These are phyloP conservation scores for Pseudocercospora pini-densiflorae DNA, from an alignment of 2,329 filamentous ascomycete species.

Conservation along the genomic window DNA sequence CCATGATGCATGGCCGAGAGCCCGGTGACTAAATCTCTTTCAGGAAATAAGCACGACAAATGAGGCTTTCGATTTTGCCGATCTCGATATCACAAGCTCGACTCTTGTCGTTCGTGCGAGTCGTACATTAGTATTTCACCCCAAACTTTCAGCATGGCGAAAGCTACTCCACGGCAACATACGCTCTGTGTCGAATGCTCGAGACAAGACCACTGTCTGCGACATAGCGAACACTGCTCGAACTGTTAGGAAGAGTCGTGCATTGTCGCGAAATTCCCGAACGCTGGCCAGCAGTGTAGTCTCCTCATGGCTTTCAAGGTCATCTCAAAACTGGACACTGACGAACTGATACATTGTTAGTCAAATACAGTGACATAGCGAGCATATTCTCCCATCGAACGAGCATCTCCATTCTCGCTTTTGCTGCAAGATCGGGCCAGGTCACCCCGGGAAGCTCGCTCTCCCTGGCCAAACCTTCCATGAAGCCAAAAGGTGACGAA, in stretches of 20 bases:
- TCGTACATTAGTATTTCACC: neutral
- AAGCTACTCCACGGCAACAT: too few relatives aligned
- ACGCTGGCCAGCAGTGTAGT: too few relatives aligned
- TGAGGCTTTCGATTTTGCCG: neutral
- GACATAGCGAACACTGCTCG: too few relatives aligned
- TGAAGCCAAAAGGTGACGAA: neutral
- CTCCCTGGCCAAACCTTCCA: neutral
- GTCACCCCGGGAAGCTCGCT: neutral
- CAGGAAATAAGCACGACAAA: neutral
- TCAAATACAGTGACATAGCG: too few relatives aligned
- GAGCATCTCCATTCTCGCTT: neutral
- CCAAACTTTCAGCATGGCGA: too few relatives aligned
- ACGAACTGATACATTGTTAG: neutral
- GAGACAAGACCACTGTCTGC: too few relatives aligned
- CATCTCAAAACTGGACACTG: neutral
- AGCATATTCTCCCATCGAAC: neutral
- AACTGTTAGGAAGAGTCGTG: too few relatives aligned
- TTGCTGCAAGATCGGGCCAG: neutral
- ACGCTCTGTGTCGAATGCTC: too few relatives aligned
- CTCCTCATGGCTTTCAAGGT: neutral
- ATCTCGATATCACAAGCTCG: neutral
- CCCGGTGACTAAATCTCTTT: neutral
- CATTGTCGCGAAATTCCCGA: too few relatives aligned
- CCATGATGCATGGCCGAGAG: neutral
- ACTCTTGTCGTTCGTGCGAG: neutral